These are phyloP conservation scores for Diaporthe destruens DNA, from an alignment of 2,329 filamentous ascomycete genomes.

Conservation along the genomic window DNA sequence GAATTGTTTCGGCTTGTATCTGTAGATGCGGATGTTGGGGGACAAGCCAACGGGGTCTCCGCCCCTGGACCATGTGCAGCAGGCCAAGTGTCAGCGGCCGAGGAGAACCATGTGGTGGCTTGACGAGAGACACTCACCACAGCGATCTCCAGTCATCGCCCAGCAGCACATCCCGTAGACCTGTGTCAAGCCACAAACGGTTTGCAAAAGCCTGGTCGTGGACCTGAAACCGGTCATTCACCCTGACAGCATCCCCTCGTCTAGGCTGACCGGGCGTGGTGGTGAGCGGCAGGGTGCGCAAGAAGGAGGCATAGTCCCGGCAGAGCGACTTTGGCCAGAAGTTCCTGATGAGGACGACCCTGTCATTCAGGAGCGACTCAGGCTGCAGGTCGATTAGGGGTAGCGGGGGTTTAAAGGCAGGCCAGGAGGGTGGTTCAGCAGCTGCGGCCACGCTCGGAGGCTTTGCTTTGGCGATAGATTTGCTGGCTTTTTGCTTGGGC, in stretches of 20 bases:
- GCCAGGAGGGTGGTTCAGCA: constrained; percentile 70
- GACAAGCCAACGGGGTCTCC: constrained; percentile 87
- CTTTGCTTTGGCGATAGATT: constrained; percentile 40
- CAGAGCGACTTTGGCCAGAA: constrained; percentile 83
- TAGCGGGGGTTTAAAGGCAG: constrained; percentile 75
- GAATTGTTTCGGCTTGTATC: constrained; percentile 87
- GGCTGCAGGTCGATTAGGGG: constrained; percentile 74
- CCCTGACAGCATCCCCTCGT: constrained; percentile 82
- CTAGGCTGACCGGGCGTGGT: constrained; percentile 86
- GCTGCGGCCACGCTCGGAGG: constrained; percentile 43
- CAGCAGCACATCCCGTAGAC: constrained; percentile 72
- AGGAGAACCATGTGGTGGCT: neutral
- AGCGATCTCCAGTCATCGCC: constrained; percentile 54
- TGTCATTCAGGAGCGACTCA: constrained; percentile 66
- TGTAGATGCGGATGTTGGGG: constrained; percentile 89
- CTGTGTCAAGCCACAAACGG: constrained; percentile 82
- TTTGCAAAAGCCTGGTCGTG: constrained; percentile 81
- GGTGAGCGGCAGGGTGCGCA: constrained; percentile 75
- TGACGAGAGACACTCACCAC: constrained; percentile 56
- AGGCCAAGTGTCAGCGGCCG: constrained; percentile 18
- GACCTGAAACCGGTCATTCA: constrained; percentile 91
- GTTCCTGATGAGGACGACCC: constrained; percentile 79
- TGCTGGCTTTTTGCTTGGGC: constrained; percentile 33
- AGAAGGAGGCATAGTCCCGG: constrained; percentile 80
- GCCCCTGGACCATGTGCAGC: constrained; percentile 70